Conservation (phyloP, 176 grass and related monocot species). For the Triticum monococcum region DNA sequence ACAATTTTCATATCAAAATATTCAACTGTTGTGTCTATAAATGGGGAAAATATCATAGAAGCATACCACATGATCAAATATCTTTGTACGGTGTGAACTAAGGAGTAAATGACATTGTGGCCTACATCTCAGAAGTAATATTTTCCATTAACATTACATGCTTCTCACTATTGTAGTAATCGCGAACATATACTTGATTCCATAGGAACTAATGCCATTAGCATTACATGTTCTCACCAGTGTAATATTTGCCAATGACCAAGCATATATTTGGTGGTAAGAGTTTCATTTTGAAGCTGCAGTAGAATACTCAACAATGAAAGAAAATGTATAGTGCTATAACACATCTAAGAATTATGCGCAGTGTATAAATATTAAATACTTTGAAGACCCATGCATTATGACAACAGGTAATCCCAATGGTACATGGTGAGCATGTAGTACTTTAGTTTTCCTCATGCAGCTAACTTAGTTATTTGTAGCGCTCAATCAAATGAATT, state of each 20-base stretch:
- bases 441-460: neutral
- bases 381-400: neutral
- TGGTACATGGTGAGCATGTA: neutral
- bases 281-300: constrained; percentile 17
- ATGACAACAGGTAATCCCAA: neutral
- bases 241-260: constrained; percentile 8
- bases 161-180: neutral
- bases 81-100: neutral
- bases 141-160: neutral
- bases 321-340: neutral
- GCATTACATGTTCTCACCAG: neutral
- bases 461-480: neutral
- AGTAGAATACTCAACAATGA: neutral
- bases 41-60: neutral
- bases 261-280: neutral
- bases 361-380: neutral
- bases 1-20: neutral
- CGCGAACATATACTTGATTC: neutral
- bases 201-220: neutral
- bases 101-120: neutral
- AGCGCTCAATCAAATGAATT: neutral
- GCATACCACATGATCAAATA: neutral
- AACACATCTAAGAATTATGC: neutral
- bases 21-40: neutral
- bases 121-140: neutral